Conservation (phyloP, 2,329 filamentous ascomycete species). For the Hirsutella thompsonii region DNA sequence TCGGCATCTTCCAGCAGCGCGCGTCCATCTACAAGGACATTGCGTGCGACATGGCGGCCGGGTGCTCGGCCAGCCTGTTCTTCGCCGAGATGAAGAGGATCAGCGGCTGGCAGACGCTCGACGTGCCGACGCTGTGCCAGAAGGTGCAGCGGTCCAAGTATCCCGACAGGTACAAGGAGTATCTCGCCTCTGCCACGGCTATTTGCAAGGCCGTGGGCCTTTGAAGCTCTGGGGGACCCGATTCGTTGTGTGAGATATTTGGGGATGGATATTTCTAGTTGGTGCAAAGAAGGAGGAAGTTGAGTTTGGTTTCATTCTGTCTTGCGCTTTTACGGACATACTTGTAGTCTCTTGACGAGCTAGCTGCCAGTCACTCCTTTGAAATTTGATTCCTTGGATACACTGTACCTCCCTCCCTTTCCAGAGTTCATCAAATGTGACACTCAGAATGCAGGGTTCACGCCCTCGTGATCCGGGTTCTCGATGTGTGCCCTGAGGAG, state of each 20-base stretch:
- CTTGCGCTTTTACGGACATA: no score
- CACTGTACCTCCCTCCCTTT: no score
- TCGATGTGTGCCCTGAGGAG: slow-evolving; percentile 15
- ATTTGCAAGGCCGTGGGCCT: slow-evolving; percentile 9
- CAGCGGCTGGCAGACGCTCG: slow-evolving; percentile 9
- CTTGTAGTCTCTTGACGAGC: no score
- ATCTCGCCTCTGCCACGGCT: slow-evolving; percentile 6
- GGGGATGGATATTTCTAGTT: no score
- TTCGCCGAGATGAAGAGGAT: slow-evolving; percentile 8
- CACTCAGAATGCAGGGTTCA: slow-evolving; percentile 16
- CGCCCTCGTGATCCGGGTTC: slow-evolving; percentile 13
- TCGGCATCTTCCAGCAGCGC: slow-evolving; percentile 13
- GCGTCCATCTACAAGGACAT: slow-evolving; percentile 9
- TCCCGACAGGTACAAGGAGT: slow-evolving; percentile 8
- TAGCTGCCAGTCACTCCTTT: no score
- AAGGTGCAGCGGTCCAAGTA: slow-evolving; percentile 10
- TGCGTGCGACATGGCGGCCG: slow-evolving; percentile 9
- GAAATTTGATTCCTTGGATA: no score
- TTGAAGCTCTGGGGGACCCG: no score
- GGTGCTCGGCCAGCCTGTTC: slow-evolving; percentile 11
- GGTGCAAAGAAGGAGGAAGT: no score
- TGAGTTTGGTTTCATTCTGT: no score
- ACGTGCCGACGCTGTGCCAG: slow-evolving; percentile 10
- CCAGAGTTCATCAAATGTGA: no score
- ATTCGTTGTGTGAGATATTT: no score